Percentiles rank a stretch among this genome's conserved stretches.
Evolutionary conservation across 2,329 filamentous ascomycete genomes (phyloP).

Genomic region (Keithomyces neogunnii): DNA sequence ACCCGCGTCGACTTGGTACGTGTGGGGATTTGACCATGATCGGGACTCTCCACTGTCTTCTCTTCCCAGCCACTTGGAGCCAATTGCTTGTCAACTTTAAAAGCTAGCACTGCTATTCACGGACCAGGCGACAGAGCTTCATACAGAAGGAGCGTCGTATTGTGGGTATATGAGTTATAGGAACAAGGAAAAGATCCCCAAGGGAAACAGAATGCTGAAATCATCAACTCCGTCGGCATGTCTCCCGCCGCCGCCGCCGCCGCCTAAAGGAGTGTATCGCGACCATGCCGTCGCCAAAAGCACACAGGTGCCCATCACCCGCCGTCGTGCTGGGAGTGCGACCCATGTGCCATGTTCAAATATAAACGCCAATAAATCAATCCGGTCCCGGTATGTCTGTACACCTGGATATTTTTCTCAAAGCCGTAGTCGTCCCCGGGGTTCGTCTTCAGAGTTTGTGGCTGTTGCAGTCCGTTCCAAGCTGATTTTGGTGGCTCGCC

Average conservation of each 20-base stretch:
- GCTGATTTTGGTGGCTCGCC: not conserved
- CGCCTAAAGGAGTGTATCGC: not conserved
- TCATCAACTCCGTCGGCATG: not conserved
- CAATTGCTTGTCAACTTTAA: too few relatives aligned
- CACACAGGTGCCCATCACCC: not conserved
- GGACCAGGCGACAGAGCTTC: too few relatives aligned
- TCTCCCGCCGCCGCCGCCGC: not conserved
- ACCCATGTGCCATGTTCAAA: not conserved
- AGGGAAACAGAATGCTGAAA: not conserved
- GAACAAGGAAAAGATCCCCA: not conserved
- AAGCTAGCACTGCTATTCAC: too few relatives aligned
- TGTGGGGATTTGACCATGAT: not conserved
- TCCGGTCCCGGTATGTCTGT: not conserved
- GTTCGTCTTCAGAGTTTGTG: not conserved
- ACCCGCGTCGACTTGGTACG: not conserved
- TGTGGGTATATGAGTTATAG: conserved; percentile 6
- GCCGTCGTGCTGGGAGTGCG: not conserved
- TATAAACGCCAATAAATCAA: not conserved
- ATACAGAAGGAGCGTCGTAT: conserved; percentile 4
- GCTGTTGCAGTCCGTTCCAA: not conserved
- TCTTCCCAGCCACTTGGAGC: too few relatives aligned
- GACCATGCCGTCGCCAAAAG: not conserved
- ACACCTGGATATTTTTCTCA: not conserved
- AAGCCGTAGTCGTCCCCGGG: not conserved
- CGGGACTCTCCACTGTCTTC: not conserved